phyloP scores from a whole-genome alignment of 306 rosid genomes.

The Vicia villosa region DNA sequence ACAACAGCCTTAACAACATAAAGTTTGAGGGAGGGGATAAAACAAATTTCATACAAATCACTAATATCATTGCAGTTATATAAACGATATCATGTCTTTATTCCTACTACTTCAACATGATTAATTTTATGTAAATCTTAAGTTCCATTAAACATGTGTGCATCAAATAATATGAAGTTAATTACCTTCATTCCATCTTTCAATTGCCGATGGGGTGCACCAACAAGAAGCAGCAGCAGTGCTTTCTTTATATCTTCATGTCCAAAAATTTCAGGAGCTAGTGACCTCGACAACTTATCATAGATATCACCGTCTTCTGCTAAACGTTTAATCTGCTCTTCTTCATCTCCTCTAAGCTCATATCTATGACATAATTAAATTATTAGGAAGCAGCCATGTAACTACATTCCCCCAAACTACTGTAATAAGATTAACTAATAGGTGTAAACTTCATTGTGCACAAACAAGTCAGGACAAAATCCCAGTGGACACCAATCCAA shows the following conservation, averaged over 20 bases:
- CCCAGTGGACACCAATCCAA: not conserved
- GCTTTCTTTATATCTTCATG: slow-evolving; percentile 96
- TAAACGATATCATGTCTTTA: slow-evolving; percentile 2
- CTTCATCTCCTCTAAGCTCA: slow-evolving; percentile 87
- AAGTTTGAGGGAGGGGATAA: not conserved
- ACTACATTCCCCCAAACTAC: slow-evolving; percentile 12
- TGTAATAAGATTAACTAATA: slow-evolving; percentile 15
- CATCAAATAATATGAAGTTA: slow-evolving; percentile 13
- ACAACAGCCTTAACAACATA: slow-evolving; percentile 22
- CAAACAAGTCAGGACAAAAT: slow-evolving; percentile 14
- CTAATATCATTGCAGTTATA: slow-evolving; percentile 1
- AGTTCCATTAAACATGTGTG: not conserved
- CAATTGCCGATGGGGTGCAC: slow-evolving; percentile 87
- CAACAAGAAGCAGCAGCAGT: slow-evolving; percentile 90
- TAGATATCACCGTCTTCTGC: slow-evolving; percentile 94
- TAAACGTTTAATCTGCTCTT: slow-evolving; percentile 68
- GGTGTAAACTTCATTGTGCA: slow-evolving; percentile 15
- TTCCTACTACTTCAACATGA: slow-evolving; percentile 23
- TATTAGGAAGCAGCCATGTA: slow-evolving; percentile 23
- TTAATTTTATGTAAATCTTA: slow-evolving; percentile 3
- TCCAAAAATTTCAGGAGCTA: slow-evolving; percentile 99
- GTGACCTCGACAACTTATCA: slow-evolving; percentile 75
- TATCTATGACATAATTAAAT: slow-evolving; percentile 55
- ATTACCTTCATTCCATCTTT: slow-evolving; percentile 97
- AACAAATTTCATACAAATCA: not conserved